A percentile compares a stretch with the other conserved stretches of the same genome.
Conservation (phyloP, 805 yeast species). For the Candida anglica region DNA sequence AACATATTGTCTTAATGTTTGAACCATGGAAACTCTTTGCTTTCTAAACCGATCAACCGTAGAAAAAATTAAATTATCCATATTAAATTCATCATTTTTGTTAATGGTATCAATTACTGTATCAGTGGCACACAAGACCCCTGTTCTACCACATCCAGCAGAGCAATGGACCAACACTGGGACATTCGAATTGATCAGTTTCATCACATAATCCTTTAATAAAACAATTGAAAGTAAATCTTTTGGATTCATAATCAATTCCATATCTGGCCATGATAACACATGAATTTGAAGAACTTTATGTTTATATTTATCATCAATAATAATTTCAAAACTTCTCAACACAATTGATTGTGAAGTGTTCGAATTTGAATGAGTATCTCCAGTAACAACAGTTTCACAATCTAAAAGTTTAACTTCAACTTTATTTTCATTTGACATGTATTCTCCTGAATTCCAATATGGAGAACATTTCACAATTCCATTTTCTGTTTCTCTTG, state of each 20-base stretch:
- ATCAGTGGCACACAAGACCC: constrained; percentile 52
- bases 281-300: constrained; percentile 72
- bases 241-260: constrained; percentile 51
- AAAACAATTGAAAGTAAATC: constrained; percentile 50
- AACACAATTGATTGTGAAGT: constrained; percentile 15
- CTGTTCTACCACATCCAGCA: constrained; percentile 97
- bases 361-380: constrained; percentile 5
- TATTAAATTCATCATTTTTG: constrained; percentile 20
- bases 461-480: constrained; percentile 74
- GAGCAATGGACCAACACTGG: constrained; percentile 86
- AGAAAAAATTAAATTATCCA: constrained; percentile 33
- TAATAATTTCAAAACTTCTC: constrained; percentile 43
- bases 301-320: constrained; percentile 27
- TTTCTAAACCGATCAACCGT: constrained; percentile 46
- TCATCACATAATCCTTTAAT: constrained; percentile 19
- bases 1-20: constrained; percentile 50
- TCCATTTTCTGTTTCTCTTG: constrained; percentile 72
- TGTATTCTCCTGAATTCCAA: constrained; percentile 65
- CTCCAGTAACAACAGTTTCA: constrained; percentile 6
- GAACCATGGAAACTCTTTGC: constrained; percentile 58
- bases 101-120: constrained; percentile 20
- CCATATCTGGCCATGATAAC: constrained; percentile 81
- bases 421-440: constrained; percentile 20
- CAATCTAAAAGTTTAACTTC: constrained; percentile 22
- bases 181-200: constrained; percentile 10